These are phyloP conservation scores for Beauveria scarabaeidicola DNA, from an alignment of 2,329 filamentous ascomycete genomes.

Conservation along the genomic window DNA sequence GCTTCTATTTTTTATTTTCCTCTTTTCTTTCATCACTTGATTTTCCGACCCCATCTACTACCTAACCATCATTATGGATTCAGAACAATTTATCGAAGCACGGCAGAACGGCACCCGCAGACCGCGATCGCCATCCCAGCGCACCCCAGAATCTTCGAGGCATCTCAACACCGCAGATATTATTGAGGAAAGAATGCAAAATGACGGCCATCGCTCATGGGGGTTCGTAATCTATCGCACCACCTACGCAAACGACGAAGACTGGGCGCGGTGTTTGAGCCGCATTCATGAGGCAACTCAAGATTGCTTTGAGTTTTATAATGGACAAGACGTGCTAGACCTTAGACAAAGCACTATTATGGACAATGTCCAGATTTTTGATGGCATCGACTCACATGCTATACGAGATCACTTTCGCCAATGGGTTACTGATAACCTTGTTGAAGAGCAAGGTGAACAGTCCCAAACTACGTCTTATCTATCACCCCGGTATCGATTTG, in stretches of 20 bases:
- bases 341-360: not conserved
- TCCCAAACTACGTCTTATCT: conserved; percentile 2
- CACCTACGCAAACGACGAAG: not conserved
- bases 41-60: not conserved
- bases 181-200: conserved; percentile 2
- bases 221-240: conserved; percentile 7
- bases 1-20: too few relatives aligned
- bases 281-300: not conserved
- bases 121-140: conserved; percentile 1
- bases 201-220: not conserved
- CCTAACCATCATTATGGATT: not conserved
- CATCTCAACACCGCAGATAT: conserved; percentile 1
- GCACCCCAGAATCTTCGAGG: not conserved
- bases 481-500: conserved; percentile 2
- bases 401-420: conserved; percentile 3
- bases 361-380: not conserved
- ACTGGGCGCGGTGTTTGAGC: not conserved
- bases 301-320: conserved; percentile 1
- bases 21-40: not conserved
- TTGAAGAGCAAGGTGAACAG: not conserved
- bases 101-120: conserved; percentile 1
- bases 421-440: not conserved
- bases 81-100: conserved; percentile 1
- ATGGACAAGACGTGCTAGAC: conserved; percentile 1
- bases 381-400: conserved; percentile 1